These are phyloP conservation scores for Peronosclerospora sorghi DNA, from an alignment of 352 stramenopile genomes.

Conservation along the genomic window DNA sequence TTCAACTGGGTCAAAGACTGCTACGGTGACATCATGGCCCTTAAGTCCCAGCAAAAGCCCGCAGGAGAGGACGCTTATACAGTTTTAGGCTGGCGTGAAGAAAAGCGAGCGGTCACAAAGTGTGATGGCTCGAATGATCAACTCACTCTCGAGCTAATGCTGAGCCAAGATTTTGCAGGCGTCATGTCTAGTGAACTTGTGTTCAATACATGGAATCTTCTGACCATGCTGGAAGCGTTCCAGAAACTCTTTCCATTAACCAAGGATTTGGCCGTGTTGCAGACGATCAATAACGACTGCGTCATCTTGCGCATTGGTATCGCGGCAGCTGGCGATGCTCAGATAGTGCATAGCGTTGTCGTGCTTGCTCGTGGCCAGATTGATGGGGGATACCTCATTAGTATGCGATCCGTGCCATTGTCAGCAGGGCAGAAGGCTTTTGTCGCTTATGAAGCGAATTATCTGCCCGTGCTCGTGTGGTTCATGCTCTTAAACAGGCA, in stretches of 20 bases:
- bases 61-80: constrained; percentile 1
- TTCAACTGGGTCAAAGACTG: constrained; percentile 44
- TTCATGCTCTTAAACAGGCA: constrained; percentile 34
- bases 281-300: constrained; percentile 41
- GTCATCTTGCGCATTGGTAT: constrained; percentile 26
- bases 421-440: constrained; percentile 25
- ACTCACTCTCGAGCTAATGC: constrained; percentile 20
- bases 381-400: constrained; percentile 30
- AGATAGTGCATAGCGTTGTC: constrained; percentile 28
- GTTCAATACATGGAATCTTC: constrained; percentile 31
- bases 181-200: constrained; percentile 26
- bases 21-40: constrained; percentile 31
- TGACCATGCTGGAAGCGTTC: constrained; percentile 20
- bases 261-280: constrained; percentile 29
- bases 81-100: constrained; percentile 26
- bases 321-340: constrained; percentile 13
- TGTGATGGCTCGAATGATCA: constrained; percentile 1
- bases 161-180: constrained; percentile 23
- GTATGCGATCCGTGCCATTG: constrained; percentile 29
- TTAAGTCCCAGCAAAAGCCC: constrained; percentile 19
- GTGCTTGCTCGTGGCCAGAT: constrained; percentile 35
- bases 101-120: constrained; percentile 17
- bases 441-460: constrained; percentile 15
- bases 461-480: constrained; percentile 23
- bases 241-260: constrained; percentile 25